Conservation (phyloP, 2,329 filamentous ascomycete species). For the Diaporthe sp. region DNA sequence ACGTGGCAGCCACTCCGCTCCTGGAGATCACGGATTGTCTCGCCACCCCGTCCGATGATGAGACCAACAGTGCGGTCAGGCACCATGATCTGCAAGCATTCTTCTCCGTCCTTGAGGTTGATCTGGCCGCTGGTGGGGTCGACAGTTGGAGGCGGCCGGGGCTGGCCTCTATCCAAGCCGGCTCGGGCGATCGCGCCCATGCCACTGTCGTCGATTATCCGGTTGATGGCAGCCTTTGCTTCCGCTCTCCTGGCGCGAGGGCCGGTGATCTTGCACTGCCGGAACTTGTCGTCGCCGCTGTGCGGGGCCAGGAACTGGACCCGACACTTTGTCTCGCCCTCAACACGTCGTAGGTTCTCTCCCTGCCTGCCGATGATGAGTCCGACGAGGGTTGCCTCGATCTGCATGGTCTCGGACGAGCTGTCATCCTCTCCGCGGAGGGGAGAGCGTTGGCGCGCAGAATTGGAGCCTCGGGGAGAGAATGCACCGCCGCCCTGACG, state of each 20-base stretch:
- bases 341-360: slow-evolving; percentile 89
- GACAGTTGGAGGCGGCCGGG: slow-evolving; percentile 44
- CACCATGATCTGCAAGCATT: slow-evolving; percentile 93
- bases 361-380: slow-evolving; percentile 92
- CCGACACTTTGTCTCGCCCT: slow-evolving; percentile 84
- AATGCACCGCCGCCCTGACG: slow-evolving; percentile 64
- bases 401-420: slow-evolving; percentile 81
- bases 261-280: slow-evolving; percentile 90
- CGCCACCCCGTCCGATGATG: slow-evolving; percentile 93
- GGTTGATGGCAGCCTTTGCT: slow-evolving; percentile 86
- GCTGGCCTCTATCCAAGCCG: slow-evolving; percentile 60
- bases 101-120: slow-evolving; percentile 82
- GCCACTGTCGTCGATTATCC: slow-evolving; percentile 89
- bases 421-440: slow-evolving; percentile 74
- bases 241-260: slow-evolving; percentile 78
- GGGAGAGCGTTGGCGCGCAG: slow-evolving; percentile 71
- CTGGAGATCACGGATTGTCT: slow-evolving; percentile 93
- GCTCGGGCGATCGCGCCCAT: slow-evolving; percentile 66
- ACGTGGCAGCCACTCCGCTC: slow-evolving; percentile 95
- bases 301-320: slow-evolving; percentile 89
- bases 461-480: slow-evolving; percentile 70
- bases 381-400: slow-evolving; percentile 89
- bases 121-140: slow-evolving; percentile 48
- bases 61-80: slow-evolving; percentile 92
- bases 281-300: slow-evolving; percentile 78